Evolutionary conservation across 1,284 basidiomycete genomes (phyloP).

Genomic region (Kalmanozyma brasiliensis): DNA sequence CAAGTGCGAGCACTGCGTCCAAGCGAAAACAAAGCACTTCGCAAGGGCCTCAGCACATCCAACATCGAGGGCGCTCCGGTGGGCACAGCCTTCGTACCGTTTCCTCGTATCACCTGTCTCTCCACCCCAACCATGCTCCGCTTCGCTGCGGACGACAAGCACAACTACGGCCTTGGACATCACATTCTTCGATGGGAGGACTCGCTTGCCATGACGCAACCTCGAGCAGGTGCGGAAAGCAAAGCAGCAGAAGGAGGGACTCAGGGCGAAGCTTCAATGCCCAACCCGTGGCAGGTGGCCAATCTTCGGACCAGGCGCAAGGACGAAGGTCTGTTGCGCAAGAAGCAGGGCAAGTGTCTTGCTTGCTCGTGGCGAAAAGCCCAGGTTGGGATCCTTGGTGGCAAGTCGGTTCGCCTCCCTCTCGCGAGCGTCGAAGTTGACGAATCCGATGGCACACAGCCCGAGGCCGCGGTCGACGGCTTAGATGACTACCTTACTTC

Average conservation of each 20-base stretch:
- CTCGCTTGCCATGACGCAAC: background rate
- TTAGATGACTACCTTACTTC: slow-evolving; percentile 34
- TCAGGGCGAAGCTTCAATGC: background rate
- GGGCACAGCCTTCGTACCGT: slow-evolving; percentile 5
- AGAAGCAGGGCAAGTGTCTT: slow-evolving; percentile 42
- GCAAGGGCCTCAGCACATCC: background rate
- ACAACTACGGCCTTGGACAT: slow-evolving; percentile 36
- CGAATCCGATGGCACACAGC: background rate
- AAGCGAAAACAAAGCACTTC: slow-evolving; percentile 15
- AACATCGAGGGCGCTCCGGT: slow-evolving; percentile 8
- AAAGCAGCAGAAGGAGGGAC: background rate
- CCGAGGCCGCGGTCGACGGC: slow-evolving; percentile 8
- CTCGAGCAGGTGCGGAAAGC: background rate
- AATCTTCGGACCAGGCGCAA: slow-evolving; percentile 19
- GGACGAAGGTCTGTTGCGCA: slow-evolving; percentile 30
- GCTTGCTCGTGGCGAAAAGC: slow-evolving; percentile 42
- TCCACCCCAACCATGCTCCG: slow-evolving; percentile 43
- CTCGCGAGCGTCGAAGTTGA: background rate
- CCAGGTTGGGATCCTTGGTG: slow-evolving; percentile 42
- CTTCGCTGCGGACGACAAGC: slow-evolving; percentile 31
- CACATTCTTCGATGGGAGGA: slow-evolving; percentile 37
- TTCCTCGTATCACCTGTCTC: slow-evolving; percentile 41
- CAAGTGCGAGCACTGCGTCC: slow-evolving; percentile 37
- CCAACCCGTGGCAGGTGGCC: slow-evolving; percentile 14
- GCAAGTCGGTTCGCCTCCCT: slow-evolving; percentile 25